These are phyloP conservation scores for Sanghuangporus baumii DNA, from an alignment of 1,284 basidiomycete species.

Conservation along the genomic window DNA sequence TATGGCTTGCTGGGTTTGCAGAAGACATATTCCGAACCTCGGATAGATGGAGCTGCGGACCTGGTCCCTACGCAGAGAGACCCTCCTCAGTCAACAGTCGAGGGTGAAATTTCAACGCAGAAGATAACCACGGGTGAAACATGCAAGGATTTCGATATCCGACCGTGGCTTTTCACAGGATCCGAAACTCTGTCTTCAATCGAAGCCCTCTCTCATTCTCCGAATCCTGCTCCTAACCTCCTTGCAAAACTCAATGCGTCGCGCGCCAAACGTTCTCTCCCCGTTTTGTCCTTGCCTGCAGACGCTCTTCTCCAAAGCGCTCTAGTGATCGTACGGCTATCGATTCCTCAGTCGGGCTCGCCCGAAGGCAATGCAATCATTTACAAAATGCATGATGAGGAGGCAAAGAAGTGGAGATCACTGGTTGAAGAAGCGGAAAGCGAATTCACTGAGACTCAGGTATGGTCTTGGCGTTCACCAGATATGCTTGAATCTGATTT, in stretches of 20 bases:
- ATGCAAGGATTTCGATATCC: conserved; percentile 12
- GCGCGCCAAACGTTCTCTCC: conserved; percentile 47
- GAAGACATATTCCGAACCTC: conserved; percentile 21
- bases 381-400: conserved; percentile 51
- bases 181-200: conserved; percentile 40
- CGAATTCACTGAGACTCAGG: conserved; percentile 37
- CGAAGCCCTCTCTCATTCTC: conserved; percentile 33
- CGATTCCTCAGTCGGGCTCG: conserved; percentile 59
- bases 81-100: conserved; percentile 16
- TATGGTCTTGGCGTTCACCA: conserved; percentile 24
- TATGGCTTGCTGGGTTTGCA: conserved; percentile 50
- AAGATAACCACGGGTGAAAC: conserved; percentile 13
- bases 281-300: conserved; percentile 34
- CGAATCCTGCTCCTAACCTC: conserved; percentile 40
- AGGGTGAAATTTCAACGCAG: neutral
- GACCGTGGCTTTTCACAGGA: conserved; percentile 67
- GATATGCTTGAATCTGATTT: neutral
- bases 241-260: conserved; percentile 52
- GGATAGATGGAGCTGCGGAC: conserved; percentile 27
- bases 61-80: conserved; percentile 54
- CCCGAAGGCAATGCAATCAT: conserved; percentile 71
- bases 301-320: conserved; percentile 50
- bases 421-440: conserved; percentile 27
- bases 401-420: conserved; percentile 40
- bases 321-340: conserved; percentile 58